Evolutionary conservation across 768 basidiomycete genomes (phyloP).

Genomic region (Leccinellum albellum): DNA sequence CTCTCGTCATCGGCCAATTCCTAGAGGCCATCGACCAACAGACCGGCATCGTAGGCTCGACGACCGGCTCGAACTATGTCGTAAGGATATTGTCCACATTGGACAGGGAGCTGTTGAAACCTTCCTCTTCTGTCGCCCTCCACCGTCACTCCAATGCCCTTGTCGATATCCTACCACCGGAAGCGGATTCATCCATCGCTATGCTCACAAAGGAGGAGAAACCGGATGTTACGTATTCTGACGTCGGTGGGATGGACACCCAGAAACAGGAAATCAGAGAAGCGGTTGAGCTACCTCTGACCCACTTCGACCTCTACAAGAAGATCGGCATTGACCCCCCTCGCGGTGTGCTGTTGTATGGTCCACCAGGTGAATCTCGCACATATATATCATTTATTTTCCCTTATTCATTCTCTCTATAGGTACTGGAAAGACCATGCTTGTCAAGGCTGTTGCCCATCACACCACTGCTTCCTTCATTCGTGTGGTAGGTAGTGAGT

Average conservation of each 20-base stretch:
- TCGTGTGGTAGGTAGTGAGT: slow-evolving; percentile 96
- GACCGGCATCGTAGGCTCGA: slow-evolving; percentile 95
- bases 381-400: neutral
- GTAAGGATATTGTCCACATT: slow-evolving; percentile 95
- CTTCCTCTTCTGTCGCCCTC: slow-evolving; percentile 95
- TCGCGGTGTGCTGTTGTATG: slow-evolving; percentile 92
- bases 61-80: slow-evolving; percentile 97
- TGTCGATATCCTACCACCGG: slow-evolving; percentile 96
- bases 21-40: slow-evolving; percentile 97
- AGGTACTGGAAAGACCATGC: slow-evolving; percentile 99
- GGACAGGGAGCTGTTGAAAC: slow-evolving; percentile 95
- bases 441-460: slow-evolving; percentile 98
- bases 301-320: slow-evolving; percentile 97
- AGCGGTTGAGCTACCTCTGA: slow-evolving; percentile 93
- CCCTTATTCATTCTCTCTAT: slow-evolving; percentile 4
- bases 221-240: slow-evolving; percentile 89
- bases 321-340: slow-evolving; percentile 99
- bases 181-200: slow-evolving; percentile 94
- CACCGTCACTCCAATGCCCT: slow-evolving; percentile 98
- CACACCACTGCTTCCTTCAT: slow-evolving; percentile 98
- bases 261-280: slow-evolving; percentile 99
- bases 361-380: slow-evolving; percentile 76
- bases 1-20: slow-evolving; percentile 98
- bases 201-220: slow-evolving; percentile 95
- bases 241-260: slow-evolving; percentile 94